Conservation (phyloP, 2,329 filamentous ascomycete genomes). For the Didymella keratinophila region DNA sequence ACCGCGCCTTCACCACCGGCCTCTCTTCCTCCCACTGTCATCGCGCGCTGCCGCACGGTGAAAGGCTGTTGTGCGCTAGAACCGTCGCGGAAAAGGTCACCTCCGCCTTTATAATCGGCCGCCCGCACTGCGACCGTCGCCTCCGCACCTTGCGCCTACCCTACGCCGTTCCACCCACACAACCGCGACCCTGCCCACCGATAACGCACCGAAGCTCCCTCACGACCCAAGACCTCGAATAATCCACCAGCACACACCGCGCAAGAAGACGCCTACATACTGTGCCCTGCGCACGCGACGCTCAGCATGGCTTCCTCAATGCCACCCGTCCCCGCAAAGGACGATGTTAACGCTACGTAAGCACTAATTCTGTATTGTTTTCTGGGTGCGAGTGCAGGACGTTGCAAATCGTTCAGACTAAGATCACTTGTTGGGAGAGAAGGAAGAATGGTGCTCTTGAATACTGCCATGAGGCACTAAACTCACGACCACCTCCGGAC, state of each 20-base stretch:
- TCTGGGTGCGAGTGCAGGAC: not conserved
- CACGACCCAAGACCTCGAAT: not conserved
- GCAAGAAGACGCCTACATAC: constrained; percentile 39
- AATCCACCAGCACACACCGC: constrained; percentile 21
- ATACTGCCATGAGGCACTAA: not conserved
- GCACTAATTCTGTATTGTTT: constrained; percentile 40
- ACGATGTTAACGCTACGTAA: constrained; percentile 69
- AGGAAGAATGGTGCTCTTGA: not conserved
- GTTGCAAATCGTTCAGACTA: not conserved
- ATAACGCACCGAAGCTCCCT: not conserved
- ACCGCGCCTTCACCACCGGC: constrained; percentile 28
- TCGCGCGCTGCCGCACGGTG: not conserved
- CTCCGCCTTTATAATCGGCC: constrained; percentile 11
- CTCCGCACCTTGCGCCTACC: constrained; percentile 18
- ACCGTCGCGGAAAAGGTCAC: not conserved
- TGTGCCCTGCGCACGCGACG: constrained; percentile 24
- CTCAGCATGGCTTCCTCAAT: constrained; percentile 46
- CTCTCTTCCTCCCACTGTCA: constrained; percentile 8
- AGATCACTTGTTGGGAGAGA: not conserved
- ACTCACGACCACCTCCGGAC: not conserved
- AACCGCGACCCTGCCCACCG: constrained; percentile 5
- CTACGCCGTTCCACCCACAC: constrained; percentile 14
- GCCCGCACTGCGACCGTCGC: constrained; percentile 19
- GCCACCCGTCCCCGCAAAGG: constrained; percentile 61
- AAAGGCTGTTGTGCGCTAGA: constrained; percentile 13